Evolutionary conservation across 1,139 yeast species (phyloP), one percentile per base, ranked within the genome.

Genomic region (Tardiomyces digboiensis): DNA sequence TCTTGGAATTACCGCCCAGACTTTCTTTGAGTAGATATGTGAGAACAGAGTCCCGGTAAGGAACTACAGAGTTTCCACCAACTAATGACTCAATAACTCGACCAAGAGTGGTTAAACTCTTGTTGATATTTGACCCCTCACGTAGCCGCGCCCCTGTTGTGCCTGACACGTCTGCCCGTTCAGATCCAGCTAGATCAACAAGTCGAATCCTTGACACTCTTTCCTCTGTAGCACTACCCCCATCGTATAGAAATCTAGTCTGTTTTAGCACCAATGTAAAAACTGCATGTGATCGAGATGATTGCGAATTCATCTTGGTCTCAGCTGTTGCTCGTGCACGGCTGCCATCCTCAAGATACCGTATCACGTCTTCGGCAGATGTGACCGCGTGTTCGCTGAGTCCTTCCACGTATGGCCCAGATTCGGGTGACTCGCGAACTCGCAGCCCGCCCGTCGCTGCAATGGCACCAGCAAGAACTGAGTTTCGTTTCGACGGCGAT

Each of bases 151-250:
- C 75, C 2, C 85, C 87, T 20, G 72, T 75, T 1, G 82, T 73
- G 21, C 84, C 84, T 0, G 86, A 76, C 18, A 80, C 71, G 18
- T 67, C 60, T 7, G 82, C 76, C 46, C 91, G 67, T 57, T 84
- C 95, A 0, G 89, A 80, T 0, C 95, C 95, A 0, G 95, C 95
- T 53, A 84, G 66, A 63, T 84, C 94, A 1, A 84, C 91, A 26
- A 84, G 67, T 48, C 85, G 72, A 37, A 84, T 69, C 49, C 77
- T 75, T 1, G 91, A 80, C 38, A 78, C 74, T 52, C 74, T 79
- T 26, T 74, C 76, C 19, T 82, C 78, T 7, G 74, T 70, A 2
- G 75, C 67, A 21, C 66, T 64, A 13, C 62, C 64, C 29, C 65
- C 62, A 37, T 63, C 60, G 52, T 66, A 70, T 16, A 26, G 33